Conservation (phyloP, 768 basidiomycete species). For the Pleurotus citrinopileatus region DNA sequence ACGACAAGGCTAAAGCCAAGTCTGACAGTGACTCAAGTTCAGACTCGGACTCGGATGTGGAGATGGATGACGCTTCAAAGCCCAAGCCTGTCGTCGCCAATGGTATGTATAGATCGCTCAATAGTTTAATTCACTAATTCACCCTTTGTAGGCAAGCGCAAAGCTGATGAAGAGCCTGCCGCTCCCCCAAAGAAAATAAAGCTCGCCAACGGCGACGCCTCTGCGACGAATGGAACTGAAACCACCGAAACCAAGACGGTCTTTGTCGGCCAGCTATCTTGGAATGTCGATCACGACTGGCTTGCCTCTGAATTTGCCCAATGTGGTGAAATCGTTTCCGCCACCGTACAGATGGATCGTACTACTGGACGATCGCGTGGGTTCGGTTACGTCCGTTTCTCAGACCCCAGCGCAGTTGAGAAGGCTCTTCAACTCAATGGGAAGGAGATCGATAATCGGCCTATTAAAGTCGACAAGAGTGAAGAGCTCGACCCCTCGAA, state of each 20-base stretch:
- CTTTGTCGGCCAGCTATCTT: conserved; percentile 92
- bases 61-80: conserved; percentile 50
- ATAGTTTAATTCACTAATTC: background rate
- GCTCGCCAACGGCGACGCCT: conserved; percentile 55
- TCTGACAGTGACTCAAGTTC: conserved; percentile 23
- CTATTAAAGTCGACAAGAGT: conserved; percentile 83
- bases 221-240: conserved; percentile 33
- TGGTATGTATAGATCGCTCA: conserved; percentile 27
- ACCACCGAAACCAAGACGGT: conserved; percentile 58
- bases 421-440: conserved; percentile 81
- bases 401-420: conserved; percentile 66
- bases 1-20: conserved; percentile 17
- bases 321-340: conserved; percentile 88
- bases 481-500: conserved; percentile 55
- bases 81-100: conserved; percentile 25
- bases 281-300: conserved; percentile 97
- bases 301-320: conserved; percentile 85
- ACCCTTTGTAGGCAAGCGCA: conserved; percentile 69
- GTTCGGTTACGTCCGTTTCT: conserved; percentile 82
- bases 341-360: conserved; percentile 84
- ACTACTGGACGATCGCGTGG: conserved; percentile 80
- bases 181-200: conserved; percentile 82
- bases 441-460: conserved; percentile 88
- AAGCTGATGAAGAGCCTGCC: conserved; percentile 63
- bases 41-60: conserved; percentile 52